phyloP scores from a whole-genome alignment of 1,139 yeast species.

The Blastobotrys raffinosifermentans region DNA sequence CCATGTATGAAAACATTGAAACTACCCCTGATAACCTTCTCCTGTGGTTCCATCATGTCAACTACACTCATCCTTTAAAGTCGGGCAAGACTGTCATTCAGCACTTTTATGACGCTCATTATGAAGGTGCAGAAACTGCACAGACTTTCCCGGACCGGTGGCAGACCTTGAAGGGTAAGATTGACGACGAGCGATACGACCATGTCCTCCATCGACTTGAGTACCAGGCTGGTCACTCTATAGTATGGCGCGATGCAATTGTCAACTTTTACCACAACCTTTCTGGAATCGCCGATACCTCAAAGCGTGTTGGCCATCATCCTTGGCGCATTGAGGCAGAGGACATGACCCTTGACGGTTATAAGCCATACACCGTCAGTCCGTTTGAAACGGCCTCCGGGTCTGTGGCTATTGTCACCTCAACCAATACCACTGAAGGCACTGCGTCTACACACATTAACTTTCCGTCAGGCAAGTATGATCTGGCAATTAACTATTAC shows the following conservation, averaged over 20 bases:
- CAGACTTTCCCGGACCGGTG: constrained; percentile 1
- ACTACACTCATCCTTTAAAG: constrained; percentile 2
- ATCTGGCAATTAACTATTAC: constrained; percentile 3
- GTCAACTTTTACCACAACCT: constrained; percentile 1
- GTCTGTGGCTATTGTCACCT: constrained; percentile 2
- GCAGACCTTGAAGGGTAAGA: constrained; percentile 1
- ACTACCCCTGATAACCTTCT: constrained; percentile 5
- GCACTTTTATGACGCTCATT: constrained; percentile 7
- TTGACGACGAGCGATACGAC: constrained; percentile 2
- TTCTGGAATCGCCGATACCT: constrained; percentile 4
- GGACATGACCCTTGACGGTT: constrained; percentile 4
- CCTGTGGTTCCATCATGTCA: constrained; percentile 7
- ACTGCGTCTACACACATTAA: neutral
- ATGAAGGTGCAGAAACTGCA: constrained; percentile 4
- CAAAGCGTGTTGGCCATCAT: constrained; percentile 4
- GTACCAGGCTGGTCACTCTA: constrained; percentile 6
- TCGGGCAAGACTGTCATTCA: constrained; percentile 6
- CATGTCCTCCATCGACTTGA: neutral
- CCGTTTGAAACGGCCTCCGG: constrained; percentile 5
- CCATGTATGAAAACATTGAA: constrained; percentile 3
- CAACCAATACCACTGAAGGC: constrained; percentile 1
- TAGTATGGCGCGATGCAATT: constrained; percentile 6
- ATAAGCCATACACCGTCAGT: constrained; percentile 1
- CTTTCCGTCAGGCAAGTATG: constrained; percentile 2
- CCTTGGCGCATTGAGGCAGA: constrained; percentile 7